Base-by-base conservation (phyloP, 2,329 filamentous ascomycete species). In the Myriosclerotinia duriaeana region DNA sequence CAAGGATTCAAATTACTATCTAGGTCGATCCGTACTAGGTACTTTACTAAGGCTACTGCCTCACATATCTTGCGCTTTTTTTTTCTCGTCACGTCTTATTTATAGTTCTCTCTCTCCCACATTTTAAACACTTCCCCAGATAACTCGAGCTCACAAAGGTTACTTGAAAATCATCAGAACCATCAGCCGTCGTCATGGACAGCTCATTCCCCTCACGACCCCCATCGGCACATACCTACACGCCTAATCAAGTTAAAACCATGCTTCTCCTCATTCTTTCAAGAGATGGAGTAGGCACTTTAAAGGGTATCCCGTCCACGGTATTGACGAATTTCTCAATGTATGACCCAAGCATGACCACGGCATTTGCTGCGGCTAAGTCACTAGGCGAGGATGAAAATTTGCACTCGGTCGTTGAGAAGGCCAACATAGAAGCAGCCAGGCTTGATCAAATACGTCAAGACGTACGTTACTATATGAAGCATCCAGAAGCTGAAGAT, bases 311-410 rank as follows among this genome's bases (percentile, higher is more conserved):
- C 22, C 34, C 44, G n/a, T 50, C 58, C 30, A 26, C 2, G 14
- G 17, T 6, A 14, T n/a, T 61, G n/a, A 26, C 44, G 5, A 22
- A 40, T 6, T 34, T 50, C 34, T 61, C 58, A 22, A 50, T 26
- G 14, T 61, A 61, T 36, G 58, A 61, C 11, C 30, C 44, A 7
- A 50, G 38, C 14, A 22, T 30, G 5, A 36, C 20, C 44, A 12
- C 50, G 15, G 8, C 14, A 50, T 61, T 61, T 50, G 44, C 58
- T 17, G 22, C 58, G 38, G 34, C 44, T 11, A 38, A 26, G 5
- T 61, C 58, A 61, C n/a, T 50, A 7, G 44, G 58, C 20, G 58
- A 61, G 44, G 44, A 50, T 38, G 58, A 61, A 26, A 1, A 30
- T 38, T 48, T 61, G 36, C 34, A 38, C 12, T 50, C 44, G 12